These are phyloP conservation scores for Saururus chinensis DNA, from an alignment of 164 flowering plant species.

Conservation along the genomic window DNA sequence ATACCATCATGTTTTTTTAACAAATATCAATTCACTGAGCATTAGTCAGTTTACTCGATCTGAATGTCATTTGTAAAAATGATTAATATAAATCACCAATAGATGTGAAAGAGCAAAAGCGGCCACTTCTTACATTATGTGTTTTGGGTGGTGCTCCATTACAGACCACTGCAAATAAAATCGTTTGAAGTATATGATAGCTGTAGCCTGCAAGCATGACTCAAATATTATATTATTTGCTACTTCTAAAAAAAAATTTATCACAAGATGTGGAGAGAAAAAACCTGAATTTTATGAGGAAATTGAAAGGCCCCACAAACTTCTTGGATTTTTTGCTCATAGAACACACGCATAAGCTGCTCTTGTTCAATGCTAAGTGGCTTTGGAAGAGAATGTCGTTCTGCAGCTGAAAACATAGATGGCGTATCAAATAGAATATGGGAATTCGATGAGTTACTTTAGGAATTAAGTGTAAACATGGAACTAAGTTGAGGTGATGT, in stretches of 20 bases:
- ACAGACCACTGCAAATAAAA: slow-evolving; percentile 96
- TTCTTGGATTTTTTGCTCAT: slow-evolving; percentile 86
- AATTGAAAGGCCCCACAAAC: slow-evolving; percentile 88
- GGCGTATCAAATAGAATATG: not conserved
- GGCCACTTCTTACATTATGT: slow-evolving; percentile 56
- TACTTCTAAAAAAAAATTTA: not conserved
- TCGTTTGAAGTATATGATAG: slow-evolving; percentile 85
- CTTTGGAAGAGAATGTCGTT: slow-evolving; percentile 64
- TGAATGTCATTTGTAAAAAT: not conserved
- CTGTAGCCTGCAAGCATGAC: slow-evolving; percentile 63
- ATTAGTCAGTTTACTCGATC: not conserved
- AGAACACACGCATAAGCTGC: slow-evolving; percentile 65
- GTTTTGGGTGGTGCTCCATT: slow-evolving; percentile 96
- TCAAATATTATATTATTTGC: not conserved
- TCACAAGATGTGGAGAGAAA: not conserved
- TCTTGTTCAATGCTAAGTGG: slow-evolving; percentile 83
- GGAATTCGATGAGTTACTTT: not conserved
- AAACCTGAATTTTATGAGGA: slow-evolving; percentile 93
- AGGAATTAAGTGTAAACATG: too few relatives aligned
- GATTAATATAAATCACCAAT: not conserved
- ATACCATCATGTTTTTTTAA: too few relatives aligned
- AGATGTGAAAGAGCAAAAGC: not conserved
- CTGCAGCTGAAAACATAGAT: slow-evolving; percentile 18
- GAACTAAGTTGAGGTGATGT: too few relatives aligned
- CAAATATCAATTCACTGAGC: not conserved